Percentiles rank a stretch among this genome's conserved stretches.
Evolutionary conservation across 1,284 basidiomycete genomes (phyloP).

Genomic region (Rugosomyces carneus): DNA sequence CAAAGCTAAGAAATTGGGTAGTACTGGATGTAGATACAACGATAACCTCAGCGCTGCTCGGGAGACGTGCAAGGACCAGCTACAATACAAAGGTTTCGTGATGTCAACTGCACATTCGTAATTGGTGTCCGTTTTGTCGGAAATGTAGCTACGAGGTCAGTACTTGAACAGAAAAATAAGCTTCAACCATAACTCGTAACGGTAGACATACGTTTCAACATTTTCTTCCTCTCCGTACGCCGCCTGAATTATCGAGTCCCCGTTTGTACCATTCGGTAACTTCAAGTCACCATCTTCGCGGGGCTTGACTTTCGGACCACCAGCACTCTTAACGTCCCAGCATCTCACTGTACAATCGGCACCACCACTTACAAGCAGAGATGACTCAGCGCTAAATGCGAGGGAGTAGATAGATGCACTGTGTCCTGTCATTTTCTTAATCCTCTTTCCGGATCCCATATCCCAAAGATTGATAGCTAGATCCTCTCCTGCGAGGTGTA

Average conservation of each 20-base stretch:
- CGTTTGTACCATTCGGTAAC: conserved; percentile 24
- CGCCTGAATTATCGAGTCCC: conserved; percentile 26
- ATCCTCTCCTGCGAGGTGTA: conserved; percentile 66
- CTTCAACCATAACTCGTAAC: conserved; percentile 6
- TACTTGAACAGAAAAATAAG: conserved; percentile 35
- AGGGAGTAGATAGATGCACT: conserved; percentile 85
- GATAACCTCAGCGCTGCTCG: conserved; percentile 40
- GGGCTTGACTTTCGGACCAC: conserved; percentile 52
- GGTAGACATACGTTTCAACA: conserved; percentile 52
- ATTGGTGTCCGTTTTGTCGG: conserved; percentile 95
- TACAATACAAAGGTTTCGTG: conserved; percentile 89
- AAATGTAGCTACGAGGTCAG: conserved; percentile 88
- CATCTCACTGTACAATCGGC: conserved; percentile 94
- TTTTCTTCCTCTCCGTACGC: conserved; percentile 48
- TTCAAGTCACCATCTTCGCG: conserved; percentile 43
- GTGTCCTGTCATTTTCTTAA: conserved; percentile 98
- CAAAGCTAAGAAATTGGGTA: not conserved
- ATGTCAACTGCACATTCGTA: conserved; percentile 88
- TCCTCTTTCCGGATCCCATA: conserved; percentile 83
- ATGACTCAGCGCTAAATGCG: conserved; percentile 88
- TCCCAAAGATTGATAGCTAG: conserved; percentile 96
- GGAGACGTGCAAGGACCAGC: conserved; percentile 65
- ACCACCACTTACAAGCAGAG: conserved; percentile 82
- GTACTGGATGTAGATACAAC: not conserved
- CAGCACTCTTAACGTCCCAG: conserved; percentile 90